These are phyloP conservation scores for Teunomyces tritomae DNA, from an alignment of 805 yeast species.

Conservation along the genomic window DNA sequence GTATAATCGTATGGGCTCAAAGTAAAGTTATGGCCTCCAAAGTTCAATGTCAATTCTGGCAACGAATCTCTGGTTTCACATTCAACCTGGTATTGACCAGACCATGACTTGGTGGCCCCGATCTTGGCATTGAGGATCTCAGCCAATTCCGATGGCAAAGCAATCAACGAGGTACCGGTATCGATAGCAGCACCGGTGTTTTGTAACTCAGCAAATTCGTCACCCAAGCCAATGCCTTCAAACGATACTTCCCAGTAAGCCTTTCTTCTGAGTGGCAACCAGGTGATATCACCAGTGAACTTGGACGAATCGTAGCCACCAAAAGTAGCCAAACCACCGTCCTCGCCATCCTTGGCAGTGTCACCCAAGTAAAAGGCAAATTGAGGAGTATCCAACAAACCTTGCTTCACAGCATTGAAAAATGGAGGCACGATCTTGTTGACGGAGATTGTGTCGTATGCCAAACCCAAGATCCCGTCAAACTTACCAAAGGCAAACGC, in stretches of 20 bases:
- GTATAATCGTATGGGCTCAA: conserved; percentile 89
- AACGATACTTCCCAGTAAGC: conserved; percentile 99
- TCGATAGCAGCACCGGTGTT: conserved; percentile 96
- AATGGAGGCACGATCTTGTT: conserved; percentile 90
- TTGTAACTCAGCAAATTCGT: conserved; percentile 80
- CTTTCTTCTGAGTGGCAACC: conserved; percentile 98
- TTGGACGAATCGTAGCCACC: conserved; percentile 86
- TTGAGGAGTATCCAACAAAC: conserved; percentile 77
- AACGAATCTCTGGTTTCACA: conserved; percentile 80
- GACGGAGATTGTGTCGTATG: conserved; percentile 87
- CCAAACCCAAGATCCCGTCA: conserved; percentile 96
- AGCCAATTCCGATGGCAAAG: conserved; percentile 92
- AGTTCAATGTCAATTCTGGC: conserved; percentile 90
- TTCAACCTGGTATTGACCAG: conserved; percentile 93
- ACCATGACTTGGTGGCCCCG: conserved; percentile 97
- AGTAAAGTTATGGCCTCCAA: conserved; percentile 89
- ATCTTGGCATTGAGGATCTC: conserved; percentile 93
- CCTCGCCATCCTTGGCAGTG: conserved; percentile 56
- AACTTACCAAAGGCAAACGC: conserved; percentile 98
- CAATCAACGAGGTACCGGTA: conserved; percentile 96
- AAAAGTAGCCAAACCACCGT: conserved; percentile 91
- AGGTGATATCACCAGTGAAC: conserved; percentile 80
- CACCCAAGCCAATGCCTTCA: conserved; percentile 87
- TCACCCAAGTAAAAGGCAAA: conserved; percentile 92
- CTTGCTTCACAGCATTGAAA: conserved; percentile 81